These are phyloP conservation scores for Fusarium tanahbumbuense DNA, from an alignment of 2,329 filamentous ascomycete genomes.

Conservation along the genomic window DNA sequence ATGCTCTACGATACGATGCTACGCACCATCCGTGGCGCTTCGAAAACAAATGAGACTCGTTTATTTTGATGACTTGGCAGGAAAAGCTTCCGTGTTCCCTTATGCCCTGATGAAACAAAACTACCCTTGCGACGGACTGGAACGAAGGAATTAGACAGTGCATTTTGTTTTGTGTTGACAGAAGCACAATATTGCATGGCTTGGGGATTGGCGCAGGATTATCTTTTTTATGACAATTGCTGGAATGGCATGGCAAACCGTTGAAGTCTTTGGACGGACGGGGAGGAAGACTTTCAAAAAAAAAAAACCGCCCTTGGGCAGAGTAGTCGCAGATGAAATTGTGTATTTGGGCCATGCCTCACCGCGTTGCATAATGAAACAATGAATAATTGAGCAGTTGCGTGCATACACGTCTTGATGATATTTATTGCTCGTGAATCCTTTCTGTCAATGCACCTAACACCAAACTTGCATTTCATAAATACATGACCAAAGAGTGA, in stretches of 20 bases:
- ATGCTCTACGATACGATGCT: conserved; percentile 7
- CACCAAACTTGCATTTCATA: conserved; percentile 20
- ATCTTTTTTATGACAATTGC: conserved; percentile 33
- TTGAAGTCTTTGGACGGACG: conserved; percentile 14
- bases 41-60: conserved; percentile 9
- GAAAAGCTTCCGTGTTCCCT: conserved; percentile 35
- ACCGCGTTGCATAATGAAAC: background rate
- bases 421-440: conserved; percentile 1
- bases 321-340: conserved; percentile 47
- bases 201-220: conserved; percentile 42
- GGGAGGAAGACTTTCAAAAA: conserved; percentile 26
- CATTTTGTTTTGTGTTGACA: conserved; percentile 23
- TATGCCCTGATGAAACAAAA: conserved; percentile 44
- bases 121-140: conserved; percentile 31
- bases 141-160: conserved; percentile 46
- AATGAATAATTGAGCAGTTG: background rate
- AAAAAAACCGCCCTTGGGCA: conserved; percentile 35
- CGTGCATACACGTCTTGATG: background rate
- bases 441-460: conserved; percentile 7
- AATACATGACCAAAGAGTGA: conserved; percentile 10
- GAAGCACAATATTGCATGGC: conserved; percentile 44
- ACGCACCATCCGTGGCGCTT: background rate
- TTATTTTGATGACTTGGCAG: conserved; percentile 31
- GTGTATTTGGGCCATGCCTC: conserved; percentile 29
- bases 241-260: conserved; percentile 33